phyloP scores from a whole-genome alignment of 345 rosid species.

The Populus euphratica region DNA sequence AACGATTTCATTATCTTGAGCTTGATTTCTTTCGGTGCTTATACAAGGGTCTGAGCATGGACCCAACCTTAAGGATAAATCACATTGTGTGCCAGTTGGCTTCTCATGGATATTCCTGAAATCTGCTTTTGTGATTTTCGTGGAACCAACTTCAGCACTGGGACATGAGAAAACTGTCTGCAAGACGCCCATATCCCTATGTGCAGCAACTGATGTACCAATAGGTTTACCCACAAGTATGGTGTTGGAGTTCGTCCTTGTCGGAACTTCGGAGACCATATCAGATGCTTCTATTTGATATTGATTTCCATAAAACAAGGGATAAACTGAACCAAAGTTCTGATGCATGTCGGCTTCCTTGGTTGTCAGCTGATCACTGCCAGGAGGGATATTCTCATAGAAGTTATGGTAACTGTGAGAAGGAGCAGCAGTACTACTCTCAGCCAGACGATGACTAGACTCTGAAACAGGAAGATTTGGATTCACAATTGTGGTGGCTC shows the following conservation, averaged over 20 bases:
- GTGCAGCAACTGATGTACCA: conserved; percentile 40
- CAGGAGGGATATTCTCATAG: conserved; percentile 33
- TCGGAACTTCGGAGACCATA: conserved; percentile 36
- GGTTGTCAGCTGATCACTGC: conserved; percentile 30
- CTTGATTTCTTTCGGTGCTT: conserved; percentile 36
- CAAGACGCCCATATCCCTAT: conserved; percentile 30
- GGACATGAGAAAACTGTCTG: conserved; percentile 29
- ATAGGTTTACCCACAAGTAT: conserved; percentile 73
- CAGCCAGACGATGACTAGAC: conserved; percentile 19
- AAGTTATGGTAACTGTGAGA: conserved; percentile 38
- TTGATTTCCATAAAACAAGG: conserved; percentile 61
- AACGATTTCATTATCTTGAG: conserved; percentile 36
- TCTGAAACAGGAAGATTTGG: conserved; percentile 25
- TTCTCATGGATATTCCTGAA: conserved; percentile 26
- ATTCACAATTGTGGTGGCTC: conserved; percentile 20
- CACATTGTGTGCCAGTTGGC: conserved; percentile 46
- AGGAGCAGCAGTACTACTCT: conserved; percentile 31
- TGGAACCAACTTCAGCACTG: conserved; percentile 26
- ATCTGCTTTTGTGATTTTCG: conserved; percentile 23
- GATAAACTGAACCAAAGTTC: conserved; percentile 60
- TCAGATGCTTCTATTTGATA: conserved; percentile 34
- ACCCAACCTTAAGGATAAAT: conserved; percentile 83
- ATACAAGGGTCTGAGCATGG: conserved; percentile 40
- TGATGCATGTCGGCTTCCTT: conserved; percentile 32
- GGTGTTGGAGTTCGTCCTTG: conserved; percentile 24